phyloP scores from a whole-genome alignment of 768 basidiomycete genomes.

The Lactifluus pinguis region DNA sequence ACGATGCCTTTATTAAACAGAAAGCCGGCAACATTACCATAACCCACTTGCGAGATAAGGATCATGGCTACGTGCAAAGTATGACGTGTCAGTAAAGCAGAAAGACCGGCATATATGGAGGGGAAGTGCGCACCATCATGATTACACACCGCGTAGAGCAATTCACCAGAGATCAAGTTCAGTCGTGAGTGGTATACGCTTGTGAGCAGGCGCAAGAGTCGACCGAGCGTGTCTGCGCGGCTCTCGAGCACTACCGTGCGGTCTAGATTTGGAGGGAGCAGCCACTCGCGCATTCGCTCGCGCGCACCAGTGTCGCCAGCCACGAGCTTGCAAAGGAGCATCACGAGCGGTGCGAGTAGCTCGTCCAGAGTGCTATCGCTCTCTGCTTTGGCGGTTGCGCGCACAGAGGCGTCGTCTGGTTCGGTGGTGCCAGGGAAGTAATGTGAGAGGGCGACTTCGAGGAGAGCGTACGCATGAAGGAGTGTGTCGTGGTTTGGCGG shows the following conservation, averaged over 20 bases:
- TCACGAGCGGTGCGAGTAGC: constrained; percentile 60
- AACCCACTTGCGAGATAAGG: constrained; percentile 76
- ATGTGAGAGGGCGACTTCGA: constrained; percentile 48
- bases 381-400: constrained; percentile 41
- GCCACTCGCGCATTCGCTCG: constrained; percentile 48
- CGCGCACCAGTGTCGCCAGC: constrained; percentile 52
- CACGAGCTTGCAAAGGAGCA: constrained; percentile 67
- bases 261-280: constrained; percentile 75
- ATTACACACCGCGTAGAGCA: constrained; percentile 78
- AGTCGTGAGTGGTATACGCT: constrained; percentile 65
- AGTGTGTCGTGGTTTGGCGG: constrained; percentile 39
- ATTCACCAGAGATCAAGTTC: constrained; percentile 75
- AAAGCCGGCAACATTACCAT: constrained; percentile 93
- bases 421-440: constrained; percentile 61
- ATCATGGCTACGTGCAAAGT: constrained; percentile 40
- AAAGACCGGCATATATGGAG: neutral
- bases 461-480: constrained; percentile 55
- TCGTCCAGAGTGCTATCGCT: constrained; percentile 64
- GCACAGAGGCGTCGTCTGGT: constrained; percentile 54
- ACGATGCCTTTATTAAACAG: constrained; percentile 86
- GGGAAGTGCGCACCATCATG: constrained; percentile 46
- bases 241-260: constrained; percentile 67
- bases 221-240: constrained; percentile 66
- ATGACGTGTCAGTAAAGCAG: neutral
- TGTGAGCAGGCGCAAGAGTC: constrained; percentile 66